Evolutionary conservation across 1,139 yeast species (phyloP).

Genomic region (Yamadazyma songkhlaensis): DNA sequence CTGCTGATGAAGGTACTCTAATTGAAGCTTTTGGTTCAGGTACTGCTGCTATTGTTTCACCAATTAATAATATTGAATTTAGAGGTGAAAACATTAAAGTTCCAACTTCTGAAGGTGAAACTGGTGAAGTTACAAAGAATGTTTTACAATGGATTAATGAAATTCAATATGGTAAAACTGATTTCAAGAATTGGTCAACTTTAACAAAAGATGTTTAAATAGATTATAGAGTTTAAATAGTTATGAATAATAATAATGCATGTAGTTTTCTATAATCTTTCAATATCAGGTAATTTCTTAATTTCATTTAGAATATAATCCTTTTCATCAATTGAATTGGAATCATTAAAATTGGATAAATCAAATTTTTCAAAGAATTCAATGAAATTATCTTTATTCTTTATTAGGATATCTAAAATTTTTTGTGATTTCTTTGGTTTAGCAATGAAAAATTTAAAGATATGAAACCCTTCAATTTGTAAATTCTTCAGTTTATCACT

Average conservation of each 20-base stretch:
- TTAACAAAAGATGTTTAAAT: slow-evolving; percentile 28
- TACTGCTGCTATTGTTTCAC: slow-evolving; percentile 96
- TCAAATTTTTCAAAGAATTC: slow-evolving; percentile 68
- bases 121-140: slow-evolving; percentile 77
- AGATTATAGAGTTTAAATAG: not conserved
- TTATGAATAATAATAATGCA: too few species aligned
- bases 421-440: slow-evolving; percentile 87
- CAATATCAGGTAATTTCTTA: slow-evolving; percentile 56
- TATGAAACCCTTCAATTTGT: slow-evolving; percentile 88
- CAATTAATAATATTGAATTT: slow-evolving; percentile 85
- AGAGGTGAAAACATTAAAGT: slow-evolving; percentile 67
- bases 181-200: slow-evolving; percentile 61
- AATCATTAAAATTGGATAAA: slow-evolving; percentile 61
- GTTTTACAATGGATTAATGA: slow-evolving; percentile 82
- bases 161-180: slow-evolving; percentile 83
- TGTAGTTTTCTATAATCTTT: slow-evolving; percentile 12
- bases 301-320: slow-evolving; percentile 77
- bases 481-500: slow-evolving; percentile 88
- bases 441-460: slow-evolving; percentile 90
- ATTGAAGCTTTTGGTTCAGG: slow-evolving; percentile 97
- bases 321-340: slow-evolving; percentile 72
- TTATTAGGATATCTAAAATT: slow-evolving; percentile 74
- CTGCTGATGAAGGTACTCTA: slow-evolving; percentile 74
- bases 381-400: slow-evolving; percentile 75
- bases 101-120: slow-evolving; percentile 70